Evolutionary conservation across 2,329 filamentous ascomycete genomes (phyloP).

Genomic region (Cladosporium sphaerospermum): DNA sequence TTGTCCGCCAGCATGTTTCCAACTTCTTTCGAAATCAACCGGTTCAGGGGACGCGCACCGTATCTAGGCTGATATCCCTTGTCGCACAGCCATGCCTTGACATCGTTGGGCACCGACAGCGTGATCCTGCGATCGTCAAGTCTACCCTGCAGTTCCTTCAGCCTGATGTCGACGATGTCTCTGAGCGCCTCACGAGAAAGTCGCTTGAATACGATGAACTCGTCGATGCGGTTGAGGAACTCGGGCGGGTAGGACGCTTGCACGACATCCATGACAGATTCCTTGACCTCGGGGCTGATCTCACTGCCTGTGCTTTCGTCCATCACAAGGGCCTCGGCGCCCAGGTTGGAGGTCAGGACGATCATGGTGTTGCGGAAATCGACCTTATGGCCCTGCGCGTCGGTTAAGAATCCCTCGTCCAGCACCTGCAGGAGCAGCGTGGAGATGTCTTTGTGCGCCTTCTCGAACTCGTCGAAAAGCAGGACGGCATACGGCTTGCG

Average conservation of each 20-base stretch:
- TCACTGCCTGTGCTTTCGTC: constrained; percentile 26
- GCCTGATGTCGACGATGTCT: constrained; percentile 88
- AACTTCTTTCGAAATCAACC: constrained; percentile 84
- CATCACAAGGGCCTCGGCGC: constrained; percentile 78
- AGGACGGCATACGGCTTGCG: constrained; percentile 93
- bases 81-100: constrained; percentile 81
- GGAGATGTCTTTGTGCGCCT: constrained; percentile 92
- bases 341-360: constrained; percentile 90
- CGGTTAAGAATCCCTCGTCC: constrained; percentile 92
- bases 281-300: constrained; percentile 66
- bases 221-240: constrained; percentile 93
- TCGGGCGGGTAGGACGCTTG: constrained; percentile 72
- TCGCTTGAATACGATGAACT: constrained; percentile 93
- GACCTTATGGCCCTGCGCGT: constrained; percentile 91
- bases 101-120: constrained; percentile 62
- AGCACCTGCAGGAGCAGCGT: constrained; percentile 87
- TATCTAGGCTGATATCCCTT: constrained; percentile 87
- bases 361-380: constrained; percentile 97
- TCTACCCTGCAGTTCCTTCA: constrained; percentile 74
- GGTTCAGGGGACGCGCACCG: constrained; percentile 83
- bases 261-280: constrained; percentile 84
- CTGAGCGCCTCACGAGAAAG: constrained; percentile 70
- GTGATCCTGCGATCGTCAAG: constrained; percentile 80
- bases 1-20: constrained; percentile 82
- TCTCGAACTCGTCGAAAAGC: constrained; percentile 95